These are phyloP conservation scores for Saccharomycopsis sp. DNA, from an alignment of 805 yeast genomes.

Conservation along the genomic window DNA sequence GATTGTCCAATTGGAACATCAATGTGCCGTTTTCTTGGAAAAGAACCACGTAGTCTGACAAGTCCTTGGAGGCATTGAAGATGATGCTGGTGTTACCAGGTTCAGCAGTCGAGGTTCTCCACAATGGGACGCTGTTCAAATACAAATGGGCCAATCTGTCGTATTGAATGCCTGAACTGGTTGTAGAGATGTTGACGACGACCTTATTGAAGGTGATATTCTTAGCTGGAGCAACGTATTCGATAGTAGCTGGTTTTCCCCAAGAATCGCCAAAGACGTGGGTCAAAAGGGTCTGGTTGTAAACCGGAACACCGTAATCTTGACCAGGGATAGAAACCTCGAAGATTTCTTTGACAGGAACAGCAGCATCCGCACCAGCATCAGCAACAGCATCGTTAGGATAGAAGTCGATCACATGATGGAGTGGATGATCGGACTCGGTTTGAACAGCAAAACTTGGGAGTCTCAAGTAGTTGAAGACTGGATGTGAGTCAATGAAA, in stretches of 20 bases:
- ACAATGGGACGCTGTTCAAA: constrained; percentile 56
- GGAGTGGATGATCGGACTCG: not conserved
- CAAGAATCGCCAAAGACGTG: constrained; percentile 53
- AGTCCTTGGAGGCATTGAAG: constrained; percentile 56
- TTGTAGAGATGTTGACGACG: constrained; percentile 45
- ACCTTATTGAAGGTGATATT: constrained; percentile 43
- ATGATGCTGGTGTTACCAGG: constrained; percentile 49
- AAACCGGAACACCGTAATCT: constrained; percentile 18
- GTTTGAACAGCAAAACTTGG: not conserved
- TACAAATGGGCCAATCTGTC: constrained; percentile 62
- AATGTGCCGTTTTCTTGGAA: constrained; percentile 40
- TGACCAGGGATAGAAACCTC: constrained; percentile 12
- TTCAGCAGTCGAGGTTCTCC: constrained; percentile 85
- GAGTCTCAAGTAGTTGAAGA: not conserved
- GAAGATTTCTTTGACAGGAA: constrained; percentile 9
- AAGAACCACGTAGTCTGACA: constrained; percentile 46
- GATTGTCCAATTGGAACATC: constrained; percentile 60
- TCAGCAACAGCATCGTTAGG: not conserved
- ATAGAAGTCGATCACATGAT: not conserved
- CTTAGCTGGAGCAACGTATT: constrained; percentile 40
- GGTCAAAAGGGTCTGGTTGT: constrained; percentile 35
- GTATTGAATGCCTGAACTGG: constrained; percentile 54
- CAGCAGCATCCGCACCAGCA: not conserved
- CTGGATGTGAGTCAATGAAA: not conserved
- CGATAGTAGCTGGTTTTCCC: constrained; percentile 45